Evolutionary conservation across 2,329 filamentous ascomycete species (phyloP), one percentile per base, ranked within the genome.

Genomic region (Penicillium vulpinum): DNA sequence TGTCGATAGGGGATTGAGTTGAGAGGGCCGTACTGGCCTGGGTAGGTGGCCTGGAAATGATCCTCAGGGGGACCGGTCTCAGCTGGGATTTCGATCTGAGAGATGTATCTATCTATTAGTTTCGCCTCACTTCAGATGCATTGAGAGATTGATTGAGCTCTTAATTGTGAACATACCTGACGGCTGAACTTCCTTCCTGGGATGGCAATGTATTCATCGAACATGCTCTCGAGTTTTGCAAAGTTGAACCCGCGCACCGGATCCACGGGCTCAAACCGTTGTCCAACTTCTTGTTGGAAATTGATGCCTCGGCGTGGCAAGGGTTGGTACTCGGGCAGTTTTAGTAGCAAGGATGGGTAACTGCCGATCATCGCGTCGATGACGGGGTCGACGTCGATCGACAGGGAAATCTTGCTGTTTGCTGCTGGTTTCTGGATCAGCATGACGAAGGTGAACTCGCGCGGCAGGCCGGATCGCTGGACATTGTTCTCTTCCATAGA

Each of bases 371-470:
- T 75, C 5, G 70, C 62, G 46, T 75, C 73, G 11, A 81, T 67
- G 3, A 75, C 70, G 0, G 78, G 76, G 16, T 79, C 72, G 26
- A 81, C 72, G 16, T 80, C 74, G 10, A 81, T 66, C 2, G 68
- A 71, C 51, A 81, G 67, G 1, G 58, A 53, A 11, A 80, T 62
- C 5, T 73, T 70, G 55, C 73, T 75, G 24, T 75, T 67, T n/a
- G 72, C 65, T 8, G 72, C 64, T 6, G 76, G 77, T 56, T 80
- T 80, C 50, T 78, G 74, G 10, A 82, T 68, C 6, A 82, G 65
- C 69, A 82, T 74, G 16, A 80, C 78, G 61, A 82, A 81, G 3
- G 80, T 81, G 48, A 82, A 81, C 55, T 82, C 80, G 9, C 80
- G 73, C 10, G 80, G 80, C 5, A 82, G 65, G 2, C 80, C 80